Evolutionary conservation across 805 yeast genomes (phyloP).

Genomic region (Suhomyces canberraensis): DNA sequence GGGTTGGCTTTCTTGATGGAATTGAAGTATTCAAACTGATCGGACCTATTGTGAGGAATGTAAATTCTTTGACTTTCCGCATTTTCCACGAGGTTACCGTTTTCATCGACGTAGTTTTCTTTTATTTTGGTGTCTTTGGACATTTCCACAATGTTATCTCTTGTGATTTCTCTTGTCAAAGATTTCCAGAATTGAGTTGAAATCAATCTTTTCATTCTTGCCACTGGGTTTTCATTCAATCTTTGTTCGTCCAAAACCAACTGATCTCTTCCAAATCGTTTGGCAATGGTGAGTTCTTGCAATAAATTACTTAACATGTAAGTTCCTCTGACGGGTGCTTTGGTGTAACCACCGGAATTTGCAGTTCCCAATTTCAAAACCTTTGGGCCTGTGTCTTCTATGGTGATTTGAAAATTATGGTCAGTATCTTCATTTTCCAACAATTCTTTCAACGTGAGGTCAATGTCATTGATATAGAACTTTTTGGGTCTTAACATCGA

Average conservation of each 20-base stretch:
- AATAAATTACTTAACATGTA: conserved; percentile 82
- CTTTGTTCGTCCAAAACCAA: conserved; percentile 80
- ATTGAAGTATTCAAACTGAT: conserved; percentile 68
- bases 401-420: conserved; percentile 76
- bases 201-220: conserved; percentile 69
- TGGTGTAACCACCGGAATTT: conserved; percentile 76
- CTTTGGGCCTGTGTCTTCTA: conserved; percentile 82
- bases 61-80: conserved; percentile 72
- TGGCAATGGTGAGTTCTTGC: conserved; percentile 87
- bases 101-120: conserved; percentile 39
- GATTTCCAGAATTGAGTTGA: conserved; percentile 76
- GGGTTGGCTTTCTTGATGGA: conserved; percentile 55
- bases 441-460: conserved; percentile 65
- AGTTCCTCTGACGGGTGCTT: conserved; percentile 76
- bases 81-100: conserved; percentile 31
- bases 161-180: conserved; percentile 69
- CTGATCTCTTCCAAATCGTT: conserved; percentile 71
- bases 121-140: conserved; percentile 76
- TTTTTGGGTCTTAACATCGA: conserved; percentile 34
- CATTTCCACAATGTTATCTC: conserved; percentile 59
- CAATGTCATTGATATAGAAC: conserved; percentile 74
- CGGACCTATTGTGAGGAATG: conserved; percentile 64
- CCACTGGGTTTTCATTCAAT: conserved; percentile 83
- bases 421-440: conserved; percentile 82
- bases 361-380: conserved; percentile 78